A percentile compares a stretch with the other conserved stretches of the same genome.
Conservation (phyloP, 2,329 filamentous ascomycete species). For the Neoascochyta sp. region DNA sequence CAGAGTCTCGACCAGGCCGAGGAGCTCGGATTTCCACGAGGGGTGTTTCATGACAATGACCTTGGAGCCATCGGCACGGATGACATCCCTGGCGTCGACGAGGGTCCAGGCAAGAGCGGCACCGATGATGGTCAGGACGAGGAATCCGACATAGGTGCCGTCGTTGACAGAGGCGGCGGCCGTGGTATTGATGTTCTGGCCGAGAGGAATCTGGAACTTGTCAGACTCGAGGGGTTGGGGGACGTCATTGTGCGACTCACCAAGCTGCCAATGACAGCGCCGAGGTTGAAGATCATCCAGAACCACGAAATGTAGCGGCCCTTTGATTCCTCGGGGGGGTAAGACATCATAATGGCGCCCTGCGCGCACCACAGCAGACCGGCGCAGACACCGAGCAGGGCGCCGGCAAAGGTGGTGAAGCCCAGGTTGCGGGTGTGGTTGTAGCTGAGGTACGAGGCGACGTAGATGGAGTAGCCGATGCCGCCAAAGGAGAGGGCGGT, state of each 20-base stretch:
- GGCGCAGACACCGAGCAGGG: slow-evolving; percentile 72
- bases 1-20: slow-evolving; percentile 72
- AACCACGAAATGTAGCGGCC: slow-evolving; percentile 87
- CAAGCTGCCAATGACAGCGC: slow-evolving; percentile 78
- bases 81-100: slow-evolving; percentile 66
- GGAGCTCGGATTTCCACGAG: slow-evolving; percentile 74
- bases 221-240: slow-evolving; percentile 15
- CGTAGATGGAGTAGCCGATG: slow-evolving; percentile 72
- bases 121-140: slow-evolving; percentile 74
- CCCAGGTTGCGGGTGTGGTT: slow-evolving; percentile 64
- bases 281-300: slow-evolving; percentile 93
- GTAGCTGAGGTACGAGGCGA: slow-evolving; percentile 66
- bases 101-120: slow-evolving; percentile 67
- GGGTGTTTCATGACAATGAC: slow-evolving; percentile 90
- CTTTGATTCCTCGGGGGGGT: slow-evolving; percentile 76
- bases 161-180: slow-evolving; percentile 56
- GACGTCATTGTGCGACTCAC: slow-evolving; percentile 47
- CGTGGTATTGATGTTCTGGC: slow-evolving; percentile 63
- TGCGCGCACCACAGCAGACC: slow-evolving; percentile 79
- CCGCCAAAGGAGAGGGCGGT: slow-evolving; percentile 68
- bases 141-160: slow-evolving; percentile 84
- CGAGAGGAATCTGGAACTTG: slow-evolving; percentile 61
- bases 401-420: slow-evolving; percentile 74
- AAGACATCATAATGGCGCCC: slow-evolving; percentile 85
- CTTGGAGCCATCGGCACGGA: slow-evolving; percentile 71